These are phyloP conservation scores for Picea sitchensis DNA, from an alignment of 75 land plant species.

Conservation along the genomic window DNA sequence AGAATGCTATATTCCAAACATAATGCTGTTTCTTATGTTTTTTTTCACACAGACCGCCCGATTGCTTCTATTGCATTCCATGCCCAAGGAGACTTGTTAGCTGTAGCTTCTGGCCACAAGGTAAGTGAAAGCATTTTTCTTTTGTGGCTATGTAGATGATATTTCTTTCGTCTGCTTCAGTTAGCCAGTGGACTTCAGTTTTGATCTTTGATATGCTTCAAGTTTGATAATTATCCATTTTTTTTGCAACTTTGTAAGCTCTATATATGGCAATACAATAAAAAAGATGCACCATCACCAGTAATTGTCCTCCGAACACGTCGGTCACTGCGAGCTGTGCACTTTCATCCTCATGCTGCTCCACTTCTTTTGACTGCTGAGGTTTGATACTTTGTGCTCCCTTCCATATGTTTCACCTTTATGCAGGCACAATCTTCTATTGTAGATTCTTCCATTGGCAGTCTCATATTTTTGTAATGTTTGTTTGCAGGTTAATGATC, in stretches of 20 bases:
- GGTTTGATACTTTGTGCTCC: slow-evolving; percentile 27
- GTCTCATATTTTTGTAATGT: not conserved
- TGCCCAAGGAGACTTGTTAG: slow-evolving; percentile 86
- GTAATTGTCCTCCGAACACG: slow-evolving; percentile 69
- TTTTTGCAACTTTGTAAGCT: slow-evolving; percentile 36
- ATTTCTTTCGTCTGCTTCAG: too few relatives aligned
- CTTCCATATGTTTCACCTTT: too few relatives aligned
- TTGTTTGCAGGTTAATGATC: slow-evolving; percentile 75
- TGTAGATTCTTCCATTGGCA: too few relatives aligned
- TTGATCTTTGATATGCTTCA: not conserved
- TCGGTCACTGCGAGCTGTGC: slow-evolving; percentile 93
- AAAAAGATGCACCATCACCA: slow-evolving; percentile 67
- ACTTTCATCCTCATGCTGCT: slow-evolving; percentile 91
- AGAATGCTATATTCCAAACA: not conserved
- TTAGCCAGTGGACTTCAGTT: too few relatives aligned
- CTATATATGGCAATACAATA: slow-evolving; percentile 90
- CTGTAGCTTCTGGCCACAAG: slow-evolving; percentile 97
- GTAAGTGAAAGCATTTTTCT: slow-evolving; percentile 14
- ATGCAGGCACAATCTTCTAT: too few relatives aligned
- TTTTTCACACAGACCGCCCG: slow-evolving; percentile 66
- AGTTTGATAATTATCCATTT: not conserved
- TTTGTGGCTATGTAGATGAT: too few relatives aligned
- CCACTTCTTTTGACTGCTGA: slow-evolving; percentile 90
- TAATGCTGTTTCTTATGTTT: not conserved
- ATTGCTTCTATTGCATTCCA: slow-evolving; percentile 97